Evolutionary conservation across 441 rosid species (phyloP).

Genomic region (Biscutella laevigata): DNA sequence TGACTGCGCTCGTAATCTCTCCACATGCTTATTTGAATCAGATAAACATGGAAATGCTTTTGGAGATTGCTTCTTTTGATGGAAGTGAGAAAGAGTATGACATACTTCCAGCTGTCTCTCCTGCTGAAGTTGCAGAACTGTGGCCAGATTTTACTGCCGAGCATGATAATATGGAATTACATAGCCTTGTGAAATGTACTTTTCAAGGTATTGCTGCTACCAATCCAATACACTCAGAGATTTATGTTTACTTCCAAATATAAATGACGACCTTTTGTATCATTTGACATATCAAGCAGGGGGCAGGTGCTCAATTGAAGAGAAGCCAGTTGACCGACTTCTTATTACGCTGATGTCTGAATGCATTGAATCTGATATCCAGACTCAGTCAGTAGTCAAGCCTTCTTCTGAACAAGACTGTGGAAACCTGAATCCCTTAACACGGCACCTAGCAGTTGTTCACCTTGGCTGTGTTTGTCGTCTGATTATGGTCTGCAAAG

Average conservation of each 20-base stretch:
- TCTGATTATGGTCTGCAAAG: conserved; percentile 56
- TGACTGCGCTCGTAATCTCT: conserved; percentile 7
- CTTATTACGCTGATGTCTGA: conserved; percentile 71
- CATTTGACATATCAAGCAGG: conserved; percentile 32
- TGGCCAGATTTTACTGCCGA: conserved; percentile 42
- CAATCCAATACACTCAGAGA: background rate
- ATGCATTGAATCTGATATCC: conserved; percentile 54
- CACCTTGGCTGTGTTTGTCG: conserved; percentile 63
- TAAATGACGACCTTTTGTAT: conserved; percentile 9
- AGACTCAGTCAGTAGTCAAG: conserved; percentile 35
- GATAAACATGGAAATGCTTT: conserved; percentile 49
- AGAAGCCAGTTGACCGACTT: conserved; percentile 68
- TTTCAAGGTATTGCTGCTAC: conserved; percentile 56
- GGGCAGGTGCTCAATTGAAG: conserved; percentile 61
- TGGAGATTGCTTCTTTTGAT: conserved; percentile 78
- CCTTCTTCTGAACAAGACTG: conserved; percentile 41
- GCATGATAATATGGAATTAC: conserved; percentile 34
- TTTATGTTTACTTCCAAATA: conserved; percentile 7
- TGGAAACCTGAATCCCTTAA: conserved; percentile 53
- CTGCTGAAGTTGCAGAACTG: conserved; percentile 50
- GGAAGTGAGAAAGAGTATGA: conserved; percentile 50
- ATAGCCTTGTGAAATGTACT: conserved; percentile 49
- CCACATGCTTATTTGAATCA: conserved; percentile 31
- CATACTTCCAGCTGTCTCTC: conserved; percentile 37
- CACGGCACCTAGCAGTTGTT: conserved; percentile 83